Percentiles rank a stretch among this genome's conserved stretches.
These are phyloP conservation scores for Chloranthus sessilifolius DNA, from an alignment of 164 flowering plant species.

Conservation along the genomic window DNA sequence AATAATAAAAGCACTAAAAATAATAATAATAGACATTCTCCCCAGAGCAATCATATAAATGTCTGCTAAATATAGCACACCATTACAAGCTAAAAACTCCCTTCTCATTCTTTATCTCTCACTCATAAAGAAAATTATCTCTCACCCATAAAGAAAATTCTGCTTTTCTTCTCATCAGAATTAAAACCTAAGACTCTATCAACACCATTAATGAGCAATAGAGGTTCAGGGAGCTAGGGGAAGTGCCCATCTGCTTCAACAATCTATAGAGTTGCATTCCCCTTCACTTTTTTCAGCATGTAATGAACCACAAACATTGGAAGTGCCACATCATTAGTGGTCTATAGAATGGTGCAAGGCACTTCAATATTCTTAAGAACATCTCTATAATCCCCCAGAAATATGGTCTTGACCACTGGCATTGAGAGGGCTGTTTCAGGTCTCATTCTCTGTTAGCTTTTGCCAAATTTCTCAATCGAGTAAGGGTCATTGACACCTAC, in stretches of 20 bases:
- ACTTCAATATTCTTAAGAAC: constrained; percentile 46
- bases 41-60: no score
- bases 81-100: no score
- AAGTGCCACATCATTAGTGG: constrained; percentile 49
- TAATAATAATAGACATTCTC: no score
- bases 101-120: no score
- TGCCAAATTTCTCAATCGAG: constrained; percentile 32
- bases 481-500: constrained; percentile 42
- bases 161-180: constrained; percentile 1
- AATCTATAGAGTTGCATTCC: constrained; percentile 43
- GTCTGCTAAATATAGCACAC: no score
- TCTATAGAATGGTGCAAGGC: constrained; percentile 72
- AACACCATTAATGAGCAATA: constrained; percentile 41
- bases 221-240: constrained; percentile 68
- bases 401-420: constrained; percentile 61
- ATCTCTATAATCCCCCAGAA: constrained; percentile 47
- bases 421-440: constrained; percentile 61
- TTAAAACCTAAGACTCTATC: constrained; percentile 26
- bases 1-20: no score
- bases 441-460: constrained; percentile 43
- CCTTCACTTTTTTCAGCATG: constrained; percentile 60
- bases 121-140: no score
- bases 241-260: constrained; percentile 71
- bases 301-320: constrained; percentile 55
- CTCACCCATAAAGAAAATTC: no score